Base-by-base conservation (phyloP, 805 yeast species). In the Candida easanensis region DNA sequence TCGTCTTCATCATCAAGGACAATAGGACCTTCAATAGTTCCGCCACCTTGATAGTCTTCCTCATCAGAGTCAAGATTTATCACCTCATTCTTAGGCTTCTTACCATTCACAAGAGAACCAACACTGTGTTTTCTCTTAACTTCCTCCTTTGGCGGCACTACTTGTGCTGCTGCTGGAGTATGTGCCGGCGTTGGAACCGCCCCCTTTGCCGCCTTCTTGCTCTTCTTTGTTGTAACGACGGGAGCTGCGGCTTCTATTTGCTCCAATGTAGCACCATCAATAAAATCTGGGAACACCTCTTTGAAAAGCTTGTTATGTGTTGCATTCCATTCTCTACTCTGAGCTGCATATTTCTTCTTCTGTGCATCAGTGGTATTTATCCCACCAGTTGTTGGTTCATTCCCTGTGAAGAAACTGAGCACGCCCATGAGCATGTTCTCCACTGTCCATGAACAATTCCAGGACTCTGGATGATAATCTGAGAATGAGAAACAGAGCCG, bases 401-500 rank as follows among this genome's bases (percentile, higher is more conserved):
- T 75, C 8, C 90, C 80, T 1, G 91, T 87, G 97, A 90, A 90
- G 57, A 90, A 90, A 59, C 96, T 86, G 50, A 89, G 65, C 27
- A 90, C 68, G 0, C 97, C 97, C 4, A 83, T 84, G 52, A 90
- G 71, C 18, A 90, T 90, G 0, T 97, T 88, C 25, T 86, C 73
- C 28, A 90, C 97, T 26, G 88, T 79, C 97, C 97, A 90, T 4
- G 95, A 86, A 1, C 97, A 97, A 62, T 90, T 89, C 97, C 97
- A 90, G 1, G 84, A 70, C 60, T 89, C 93, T 4, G 96, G 97
- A 56, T 90, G 97, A 62, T 77, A 90, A 64, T 89, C 97, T 56
- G 95, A 83, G 79, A 90, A 88, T 9, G 89, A 80, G 32, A 90
- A 69, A 64, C 97, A 90, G 18, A 90, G 71, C 38, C 93, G 68